A percentile compares a stretch with the other conserved stretches of the same genome.
Evolutionary conservation across 345 rosid species (phyloP).

Genomic region (Linum lewisii): DNA sequence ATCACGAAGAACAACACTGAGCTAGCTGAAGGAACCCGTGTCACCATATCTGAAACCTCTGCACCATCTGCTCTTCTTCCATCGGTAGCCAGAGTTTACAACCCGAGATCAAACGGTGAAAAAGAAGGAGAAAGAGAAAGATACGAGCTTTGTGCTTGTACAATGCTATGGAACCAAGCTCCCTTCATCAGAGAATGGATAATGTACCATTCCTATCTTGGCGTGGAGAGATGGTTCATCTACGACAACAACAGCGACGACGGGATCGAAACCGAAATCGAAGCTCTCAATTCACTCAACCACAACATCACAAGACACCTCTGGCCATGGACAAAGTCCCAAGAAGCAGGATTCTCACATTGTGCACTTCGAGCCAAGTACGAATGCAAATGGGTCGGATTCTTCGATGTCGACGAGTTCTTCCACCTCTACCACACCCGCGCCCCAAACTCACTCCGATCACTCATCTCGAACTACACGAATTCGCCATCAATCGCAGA

Average conservation of each 20-base stretch:
- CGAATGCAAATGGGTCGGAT: conserved; percentile 86
- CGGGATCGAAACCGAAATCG: conserved; percentile 38
- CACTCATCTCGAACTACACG: conserved; percentile 63
- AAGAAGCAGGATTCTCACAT: conserved; percentile 95
- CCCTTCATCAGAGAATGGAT: conserved; percentile 73
- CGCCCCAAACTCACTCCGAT: conserved; percentile 44
- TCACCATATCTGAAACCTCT: conserved; percentile 20
- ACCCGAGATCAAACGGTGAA: conserved; percentile 13
- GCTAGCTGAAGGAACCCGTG: conserved; percentile 47
- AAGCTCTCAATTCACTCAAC: conserved; percentile 40
- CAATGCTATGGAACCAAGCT: conserved; percentile 96
- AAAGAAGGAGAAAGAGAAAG: conserved; percentile 21
- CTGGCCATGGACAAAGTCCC: conserved; percentile 98
- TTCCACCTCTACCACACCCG: conserved; percentile 55
- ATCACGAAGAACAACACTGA: conserved; percentile 30
- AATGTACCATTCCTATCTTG: conserved; percentile 84
- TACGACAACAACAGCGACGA: conserved; percentile 98
- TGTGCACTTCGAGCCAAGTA: conserved; percentile 70
- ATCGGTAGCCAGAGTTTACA: conserved; percentile 50
- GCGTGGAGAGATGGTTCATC: conserved; percentile 87
- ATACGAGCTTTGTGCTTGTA: conserved; percentile 76
- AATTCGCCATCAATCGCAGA: conserved; percentile 47
- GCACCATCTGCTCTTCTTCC: conserved; percentile 30
- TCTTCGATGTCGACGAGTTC: conserved; percentile 95
- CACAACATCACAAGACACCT: conserved; percentile 65